Evolutionary conservation across 352 stramenopile species (phyloP).

Genomic region (Globisporangium paddicum): DNA sequence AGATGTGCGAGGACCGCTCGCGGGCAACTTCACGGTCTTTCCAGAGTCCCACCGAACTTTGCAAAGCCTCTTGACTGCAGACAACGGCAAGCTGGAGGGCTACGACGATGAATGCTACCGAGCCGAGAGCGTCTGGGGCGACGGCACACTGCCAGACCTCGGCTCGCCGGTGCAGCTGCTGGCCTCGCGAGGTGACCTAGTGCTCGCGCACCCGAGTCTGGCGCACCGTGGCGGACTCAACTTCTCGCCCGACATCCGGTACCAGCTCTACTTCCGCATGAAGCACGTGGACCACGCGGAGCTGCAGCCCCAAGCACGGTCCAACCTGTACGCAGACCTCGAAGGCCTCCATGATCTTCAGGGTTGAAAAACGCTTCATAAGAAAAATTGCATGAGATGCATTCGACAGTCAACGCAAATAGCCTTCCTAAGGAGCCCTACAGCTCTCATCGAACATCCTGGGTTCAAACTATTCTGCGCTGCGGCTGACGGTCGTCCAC

Average conservation of each 20-base stretch:
- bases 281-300: conserved; percentile 57
- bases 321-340: conserved; percentile 49
- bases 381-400: neutral
- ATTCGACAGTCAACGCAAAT: neutral
- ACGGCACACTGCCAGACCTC: conserved; percentile 64
- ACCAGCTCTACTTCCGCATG: conserved; percentile 82
- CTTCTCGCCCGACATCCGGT: conserved; percentile 77
- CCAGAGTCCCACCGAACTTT: conserved; percentile 51
- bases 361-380: too few relatives aligned
- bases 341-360: conserved; percentile 35
- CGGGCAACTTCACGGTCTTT: conserved; percentile 75
- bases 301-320: conserved; percentile 20
- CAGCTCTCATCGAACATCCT: neutral
- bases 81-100: conserved; percentile 47
- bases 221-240: conserved; percentile 75
- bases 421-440: conserved; percentile 5
- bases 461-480: conserved; percentile 45
- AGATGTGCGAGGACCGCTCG: conserved; percentile 49
- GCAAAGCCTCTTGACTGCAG: conserved; percentile 36
- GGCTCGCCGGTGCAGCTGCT: conserved; percentile 58
- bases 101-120: conserved; percentile 56
- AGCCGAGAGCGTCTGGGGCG: conserved; percentile 70
- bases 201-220: conserved; percentile 69
- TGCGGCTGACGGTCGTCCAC: conserved; percentile 23
- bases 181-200: conserved; percentile 49